Conservation (phyloP, 805 yeast genomes). For the Groenewaldozyma tartarivorans region DNA sequence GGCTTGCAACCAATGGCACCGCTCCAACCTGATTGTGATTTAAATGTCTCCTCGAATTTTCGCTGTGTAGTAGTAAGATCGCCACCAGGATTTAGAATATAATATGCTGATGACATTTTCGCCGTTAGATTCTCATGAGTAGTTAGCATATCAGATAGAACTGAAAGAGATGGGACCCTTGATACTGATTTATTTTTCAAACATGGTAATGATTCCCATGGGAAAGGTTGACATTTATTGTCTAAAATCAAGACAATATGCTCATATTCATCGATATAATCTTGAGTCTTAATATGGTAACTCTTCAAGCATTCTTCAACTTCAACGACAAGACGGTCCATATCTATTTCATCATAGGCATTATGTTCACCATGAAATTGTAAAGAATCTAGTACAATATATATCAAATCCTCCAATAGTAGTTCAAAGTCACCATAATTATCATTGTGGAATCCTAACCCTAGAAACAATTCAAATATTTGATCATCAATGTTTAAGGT, state of each 20-base stretch:
- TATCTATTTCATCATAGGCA: conserved; percentile 56
- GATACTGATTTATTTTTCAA: conserved; percentile 50
- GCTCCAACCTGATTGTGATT: conserved; percentile 33
- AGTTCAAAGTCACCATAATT: conserved; percentile 27
- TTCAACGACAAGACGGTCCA: conserved; percentile 44
- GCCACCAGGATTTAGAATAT: conserved; percentile 72
- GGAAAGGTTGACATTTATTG: conserved; percentile 54
- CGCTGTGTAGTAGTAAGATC: conserved; percentile 64
- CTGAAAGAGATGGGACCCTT: conserved; percentile 59
- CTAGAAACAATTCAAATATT: conserved; percentile 43
- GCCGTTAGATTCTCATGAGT: conserved; percentile 15
- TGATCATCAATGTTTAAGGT: conserved; percentile 33
- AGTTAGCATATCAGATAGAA: conserved; percentile 32
- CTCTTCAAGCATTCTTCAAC: conserved; percentile 38
- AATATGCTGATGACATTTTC: conserved; percentile 35
- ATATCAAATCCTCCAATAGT: conserved; percentile 52
- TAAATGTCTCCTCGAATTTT: conserved; percentile 40
- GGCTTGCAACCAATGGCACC: conserved; percentile 51
- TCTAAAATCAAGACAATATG: conserved; percentile 70
- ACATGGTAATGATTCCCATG: conserved; percentile 80
- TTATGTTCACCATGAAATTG: conserved; percentile 54
- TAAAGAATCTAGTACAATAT: conserved; percentile 50
- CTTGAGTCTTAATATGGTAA: conserved; percentile 16
- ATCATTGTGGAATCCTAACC: conserved; percentile 38
- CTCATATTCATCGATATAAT: conserved; percentile 15